These are phyloP conservation scores for Plasmodium chabaudi DNA, from an alignment of 169 alveolate genomes.

Conservation along the genomic window DNA sequence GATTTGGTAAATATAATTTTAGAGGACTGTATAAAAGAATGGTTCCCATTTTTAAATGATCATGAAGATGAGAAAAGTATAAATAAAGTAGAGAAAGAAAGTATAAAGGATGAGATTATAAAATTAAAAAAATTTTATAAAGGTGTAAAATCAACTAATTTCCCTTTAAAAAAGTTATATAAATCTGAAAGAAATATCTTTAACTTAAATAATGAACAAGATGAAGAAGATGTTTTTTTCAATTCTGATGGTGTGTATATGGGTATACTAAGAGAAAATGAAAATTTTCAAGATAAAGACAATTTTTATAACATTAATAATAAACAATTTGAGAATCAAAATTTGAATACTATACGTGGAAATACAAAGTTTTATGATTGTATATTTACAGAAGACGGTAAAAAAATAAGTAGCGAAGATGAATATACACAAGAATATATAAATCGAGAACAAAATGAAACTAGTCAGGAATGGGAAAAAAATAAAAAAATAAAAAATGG, in stretches of 20 bases:
- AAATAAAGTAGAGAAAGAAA: background rate
- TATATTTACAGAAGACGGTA: too few species aligned
- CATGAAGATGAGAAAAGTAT: background rate
- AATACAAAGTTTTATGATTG: too few species aligned
- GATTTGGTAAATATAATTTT: conserved; percentile 33
- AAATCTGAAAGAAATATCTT: conserved; percentile 55
- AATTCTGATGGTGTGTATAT: conserved; percentile 57
- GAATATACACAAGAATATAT: too few species aligned
- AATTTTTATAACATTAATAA: too few species aligned
- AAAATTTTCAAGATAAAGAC: background rate
- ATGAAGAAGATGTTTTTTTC: conserved; percentile 55
- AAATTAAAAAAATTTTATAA: conserved; percentile 30
- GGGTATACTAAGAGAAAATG: conserved; percentile 35
- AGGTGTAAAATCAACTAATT: conserved; percentile 59
- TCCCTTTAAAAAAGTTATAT: conserved; percentile 51
- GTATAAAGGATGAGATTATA: conserved; percentile 19
- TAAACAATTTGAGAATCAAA: too few species aligned
- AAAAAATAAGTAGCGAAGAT: too few species aligned
- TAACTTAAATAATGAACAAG: conserved; percentile 51
- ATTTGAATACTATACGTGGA: too few species aligned
- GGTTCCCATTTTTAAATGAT: conserved; percentile 76
- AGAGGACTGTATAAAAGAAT: conserved; percentile 53
- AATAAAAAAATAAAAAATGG: too few species aligned
- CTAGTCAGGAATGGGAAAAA: too few species aligned
- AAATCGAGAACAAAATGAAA: too few species aligned